These are phyloP conservation scores for Hyphopichia buzzinii DNA, from an alignment of 1,139 yeast genomes.

Conservation along the genomic window DNA sequence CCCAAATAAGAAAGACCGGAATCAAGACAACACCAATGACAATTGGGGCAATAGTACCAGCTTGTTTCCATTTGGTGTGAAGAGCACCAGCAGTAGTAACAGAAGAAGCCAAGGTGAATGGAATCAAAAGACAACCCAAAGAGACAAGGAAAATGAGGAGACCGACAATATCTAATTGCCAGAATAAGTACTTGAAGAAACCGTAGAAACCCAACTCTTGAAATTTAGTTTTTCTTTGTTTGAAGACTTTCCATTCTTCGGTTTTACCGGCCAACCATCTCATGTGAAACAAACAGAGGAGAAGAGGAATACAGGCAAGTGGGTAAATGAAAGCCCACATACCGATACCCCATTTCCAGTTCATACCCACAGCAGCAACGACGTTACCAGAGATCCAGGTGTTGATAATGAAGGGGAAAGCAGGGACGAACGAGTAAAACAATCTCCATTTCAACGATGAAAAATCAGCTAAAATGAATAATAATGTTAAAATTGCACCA, in stretches of 20 bases:
- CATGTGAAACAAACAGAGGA: conserved; percentile 32
- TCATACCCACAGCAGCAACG: conserved; percentile 10
- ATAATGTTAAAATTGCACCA: conserved; percentile 51
- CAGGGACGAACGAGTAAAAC: conserved; percentile 54
- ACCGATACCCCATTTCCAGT: conserved; percentile 35
- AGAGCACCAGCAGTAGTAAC: conserved; percentile 28
- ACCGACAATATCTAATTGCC: conserved; percentile 37
- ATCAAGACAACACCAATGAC: conserved; percentile 35
- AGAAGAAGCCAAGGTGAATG: conserved; percentile 25
- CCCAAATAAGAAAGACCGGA: conserved; percentile 34
- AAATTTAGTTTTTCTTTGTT: conserved; percentile 19
- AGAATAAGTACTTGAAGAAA: conserved; percentile 24
- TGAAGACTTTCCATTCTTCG: conserved; percentile 30
- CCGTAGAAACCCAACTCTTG: conserved; percentile 23
- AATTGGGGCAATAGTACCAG: conserved; percentile 33
- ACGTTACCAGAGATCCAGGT: conserved; percentile 67
- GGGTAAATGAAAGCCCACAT: conserved; percentile 45
- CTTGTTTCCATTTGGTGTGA: conserved; percentile 27
- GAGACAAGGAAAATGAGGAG: conserved; percentile 26
- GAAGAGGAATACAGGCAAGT: conserved; percentile 31
- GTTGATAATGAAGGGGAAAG: conserved; percentile 62
- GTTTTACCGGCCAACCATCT: conserved; percentile 33
- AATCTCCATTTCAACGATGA: conserved; percentile 65
- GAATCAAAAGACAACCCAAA: conserved; percentile 38
- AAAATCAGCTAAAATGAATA: conserved; percentile 54